Base-by-base conservation (phyloP, 2,329 filamentous ascomycete species). In the Arthrobotrys musiformis region DNA sequence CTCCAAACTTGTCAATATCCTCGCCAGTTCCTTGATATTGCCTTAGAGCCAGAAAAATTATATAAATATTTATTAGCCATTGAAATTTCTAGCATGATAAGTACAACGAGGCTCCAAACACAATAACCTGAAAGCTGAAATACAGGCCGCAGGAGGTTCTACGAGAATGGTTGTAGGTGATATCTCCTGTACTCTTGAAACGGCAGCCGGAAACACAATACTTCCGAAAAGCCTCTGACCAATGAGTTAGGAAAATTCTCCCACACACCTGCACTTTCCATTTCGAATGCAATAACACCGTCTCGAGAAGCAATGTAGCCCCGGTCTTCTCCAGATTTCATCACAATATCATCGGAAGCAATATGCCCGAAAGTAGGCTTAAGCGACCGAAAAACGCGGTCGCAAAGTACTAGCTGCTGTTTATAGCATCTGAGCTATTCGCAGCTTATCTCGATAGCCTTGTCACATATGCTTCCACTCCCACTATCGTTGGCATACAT, bases 201-300 rank as follows among this genome's bases (percentile, higher is more conserved):
- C n/a, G n/a, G n/a, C n/a, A n/a, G n/a, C n/a, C n/a, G n/a, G n/a
- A n/a, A n/a, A n/a, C n/a, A n/a, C n/a, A n/a, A n/a, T n/a, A n/a
- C n/a, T n/a, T n/a, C n/a, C n/a, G n/a, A n/a, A n/a, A n/a, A n/a
- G n/a, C n/a, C n/a, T n/a, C n/a, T 62, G 11, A 62, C 35, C 54
- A 60, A 37, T 60, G 54, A 60, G 15, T 50, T 50, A 26, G 44
- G 44, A 50, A 50, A 50, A 50, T 50, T 19, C 17, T 50, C 13
- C 44, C 44, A 50, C 24, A 50, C 44, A 17, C 44, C 44, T 4
- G 44, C 44, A 4, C 13, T 17, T 13, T 50, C 17, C 11, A 22
- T 50, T 50, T 50, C 44, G 24, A 50, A 50, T 50, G 44, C 44
- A 50, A 50, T 50, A 24, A 50, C 44, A 19, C 17, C 13, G 44